These are phyloP conservation scores for Anthoceros angustus DNA, from an alignment of 225 moss, liverwort and hornwort species.

Conservation along the genomic window DNA sequence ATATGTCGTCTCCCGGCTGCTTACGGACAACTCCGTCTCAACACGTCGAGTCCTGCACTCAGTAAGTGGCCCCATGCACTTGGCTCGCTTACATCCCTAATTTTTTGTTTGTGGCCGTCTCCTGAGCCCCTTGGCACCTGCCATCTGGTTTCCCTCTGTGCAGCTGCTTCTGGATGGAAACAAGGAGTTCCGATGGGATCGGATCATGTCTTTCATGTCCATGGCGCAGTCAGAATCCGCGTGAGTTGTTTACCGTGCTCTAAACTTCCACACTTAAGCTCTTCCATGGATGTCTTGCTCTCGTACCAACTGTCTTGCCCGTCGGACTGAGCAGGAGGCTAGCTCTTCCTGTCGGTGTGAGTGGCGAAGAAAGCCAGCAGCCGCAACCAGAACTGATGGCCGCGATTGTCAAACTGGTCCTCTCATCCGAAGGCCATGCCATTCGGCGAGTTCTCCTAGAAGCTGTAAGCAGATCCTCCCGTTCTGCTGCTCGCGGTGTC, in stretches of 20 bases:
- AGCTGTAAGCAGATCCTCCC: conserved; percentile 12
- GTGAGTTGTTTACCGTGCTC: conserved; percentile 2
- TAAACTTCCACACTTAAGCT: neutral
- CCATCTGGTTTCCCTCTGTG: neutral
- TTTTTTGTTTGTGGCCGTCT: no score
- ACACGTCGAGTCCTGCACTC: conserved; percentile 59
- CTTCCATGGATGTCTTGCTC: neutral
- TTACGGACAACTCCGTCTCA: conserved; percentile 48
- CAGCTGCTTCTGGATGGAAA: conserved; percentile 50
- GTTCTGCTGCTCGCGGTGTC: no score
- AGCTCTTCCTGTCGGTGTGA: neutral
- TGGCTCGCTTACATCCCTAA: no score
- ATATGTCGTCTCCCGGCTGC: conserved; percentile 60
- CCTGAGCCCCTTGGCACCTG: no score
- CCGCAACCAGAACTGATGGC: conserved; percentile 9
- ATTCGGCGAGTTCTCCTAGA: conserved; percentile 64
- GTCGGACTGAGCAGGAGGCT: neutral
- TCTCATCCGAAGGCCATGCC: conserved; percentile 51
- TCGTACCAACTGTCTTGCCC: neutral
- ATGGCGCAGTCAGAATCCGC: conserved; percentile 29
- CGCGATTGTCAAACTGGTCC: conserved; percentile 13
- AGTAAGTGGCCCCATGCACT: neutral
- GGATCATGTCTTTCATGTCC: conserved; percentile 40
- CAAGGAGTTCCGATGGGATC: conserved; percentile 56
- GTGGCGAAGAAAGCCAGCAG: neutral